A percentile compares a stretch with the other conserved stretches of the same genome.
Conservation (phyloP, 176 grass and related monocot species). For the Aegilops sharonensis region DNA sequence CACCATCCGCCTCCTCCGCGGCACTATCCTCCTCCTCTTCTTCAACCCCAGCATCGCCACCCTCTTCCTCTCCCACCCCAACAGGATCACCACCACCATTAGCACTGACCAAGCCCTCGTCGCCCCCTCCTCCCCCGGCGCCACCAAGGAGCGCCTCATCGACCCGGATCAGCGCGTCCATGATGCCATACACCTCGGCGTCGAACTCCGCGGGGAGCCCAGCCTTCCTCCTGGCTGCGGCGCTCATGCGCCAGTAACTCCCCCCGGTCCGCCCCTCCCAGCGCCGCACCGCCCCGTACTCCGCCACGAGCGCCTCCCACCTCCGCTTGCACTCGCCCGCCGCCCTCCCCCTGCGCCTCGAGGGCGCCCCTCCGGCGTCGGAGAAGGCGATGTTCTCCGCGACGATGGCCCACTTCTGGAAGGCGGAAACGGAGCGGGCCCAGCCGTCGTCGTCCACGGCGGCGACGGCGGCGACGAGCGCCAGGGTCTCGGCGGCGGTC, state of each 20-base stretch:
- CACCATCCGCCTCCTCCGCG: background rate
- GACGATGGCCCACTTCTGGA: conserved; percentile 95
- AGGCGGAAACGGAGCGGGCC: conserved; percentile 76
- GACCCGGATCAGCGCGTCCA: conserved; percentile 72
- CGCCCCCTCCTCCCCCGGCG: background rate
- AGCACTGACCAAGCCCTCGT: conserved; percentile 24
- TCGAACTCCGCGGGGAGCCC: conserved; percentile 58
- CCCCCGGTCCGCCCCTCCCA: conserved; percentile 52
- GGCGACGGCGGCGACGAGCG: conserved; percentile 46
- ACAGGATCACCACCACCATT: background rate
- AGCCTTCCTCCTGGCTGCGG: conserved; percentile 43
- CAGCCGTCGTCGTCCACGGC: conserved; percentile 84
- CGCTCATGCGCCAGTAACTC: conserved; percentile 52
- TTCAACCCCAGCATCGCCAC: background rate
- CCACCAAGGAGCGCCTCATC: conserved; percentile 53
- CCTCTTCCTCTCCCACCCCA: background rate
- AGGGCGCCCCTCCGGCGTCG: conserved; percentile 8
- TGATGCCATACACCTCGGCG: conserved; percentile 58
- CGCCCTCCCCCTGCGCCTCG: conserved; percentile 38
- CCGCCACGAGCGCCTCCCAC: conserved; percentile 58
- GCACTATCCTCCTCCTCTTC: background rate
- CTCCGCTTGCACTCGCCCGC: conserved; percentile 61
- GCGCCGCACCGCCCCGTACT: conserved; percentile 48
- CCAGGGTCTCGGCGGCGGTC: conserved; percentile 42
- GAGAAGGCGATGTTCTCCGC: conserved; percentile 66